Conservation (phyloP, 306 rosid genomes). For the Inga oerstediana region DNA sequence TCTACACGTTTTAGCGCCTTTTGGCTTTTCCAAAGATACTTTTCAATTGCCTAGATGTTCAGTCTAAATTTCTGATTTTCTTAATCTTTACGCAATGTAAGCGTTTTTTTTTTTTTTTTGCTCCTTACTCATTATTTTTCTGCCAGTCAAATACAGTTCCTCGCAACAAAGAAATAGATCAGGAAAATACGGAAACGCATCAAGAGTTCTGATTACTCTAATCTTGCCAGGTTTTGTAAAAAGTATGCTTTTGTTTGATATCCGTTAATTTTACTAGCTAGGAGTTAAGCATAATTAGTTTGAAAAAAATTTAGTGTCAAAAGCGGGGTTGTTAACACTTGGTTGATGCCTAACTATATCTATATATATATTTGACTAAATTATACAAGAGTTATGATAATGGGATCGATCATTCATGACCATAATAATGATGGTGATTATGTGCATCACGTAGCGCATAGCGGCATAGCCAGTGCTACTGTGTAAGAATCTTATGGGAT, state of each 20-base stretch:
- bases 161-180: no score
- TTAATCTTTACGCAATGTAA: background rate
- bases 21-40: constrained; percentile 2
- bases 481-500: background rate
- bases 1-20: background rate
- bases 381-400: background rate
- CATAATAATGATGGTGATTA: background rate
- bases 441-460: background rate
- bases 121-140: background rate
- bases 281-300: background rate
- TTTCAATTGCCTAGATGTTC: background rate
- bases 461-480: background rate
- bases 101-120: background rate
- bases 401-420: background rate
- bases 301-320: background rate
- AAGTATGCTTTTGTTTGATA: no score
- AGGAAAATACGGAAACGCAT: background rate
- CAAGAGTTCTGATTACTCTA: background rate
- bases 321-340: background rate
- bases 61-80: background rate
- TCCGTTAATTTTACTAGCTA: no score
- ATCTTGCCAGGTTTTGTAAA: no score
- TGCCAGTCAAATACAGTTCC: background rate
- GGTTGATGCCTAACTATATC: background rate
- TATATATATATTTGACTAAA: background rate